These are phyloP conservation scores for Paxillus rubicundulus DNA, from an alignment of 768 basidiomycete species.

Conservation along the genomic window DNA sequence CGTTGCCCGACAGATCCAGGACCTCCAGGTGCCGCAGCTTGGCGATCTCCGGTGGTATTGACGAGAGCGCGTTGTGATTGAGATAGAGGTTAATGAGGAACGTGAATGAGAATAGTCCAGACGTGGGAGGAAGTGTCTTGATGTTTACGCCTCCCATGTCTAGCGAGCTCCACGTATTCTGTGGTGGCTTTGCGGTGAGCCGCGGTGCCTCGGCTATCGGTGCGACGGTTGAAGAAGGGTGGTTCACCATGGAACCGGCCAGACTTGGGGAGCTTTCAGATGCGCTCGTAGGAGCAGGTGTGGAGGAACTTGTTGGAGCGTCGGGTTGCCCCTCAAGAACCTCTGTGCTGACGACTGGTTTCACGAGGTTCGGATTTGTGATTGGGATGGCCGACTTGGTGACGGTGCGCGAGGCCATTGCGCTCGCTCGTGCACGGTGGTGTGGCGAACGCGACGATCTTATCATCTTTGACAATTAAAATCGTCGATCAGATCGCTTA, in stretches of 20 bases:
- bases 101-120: conserved; percentile 80
- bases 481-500: conserved; percentile 17
- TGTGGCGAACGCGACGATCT: conserved; percentile 86
- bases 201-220: conserved; percentile 68
- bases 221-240: conserved; percentile 74
- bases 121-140: conserved; percentile 80
- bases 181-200: conserved; percentile 63
- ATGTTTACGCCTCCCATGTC: conserved; percentile 96
- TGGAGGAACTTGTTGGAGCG: conserved; percentile 27
- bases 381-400: conserved; percentile 88
- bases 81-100: conserved; percentile 94
- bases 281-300: conserved; percentile 29
- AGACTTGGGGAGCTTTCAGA: conserved; percentile 37
- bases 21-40: conserved; percentile 82
- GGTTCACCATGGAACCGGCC: conserved; percentile 41
- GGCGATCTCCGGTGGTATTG: conserved; percentile 79
- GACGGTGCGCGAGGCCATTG: conserved; percentile 85
- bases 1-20: conserved; percentile 91
- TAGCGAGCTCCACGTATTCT: conserved; percentile 83
- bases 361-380: conserved; percentile 79
- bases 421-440: conserved; percentile 92
- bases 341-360: conserved; percentile 37
- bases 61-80: conserved; percentile 85
- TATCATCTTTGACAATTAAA: conserved; percentile 55
- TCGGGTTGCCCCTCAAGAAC: conserved; percentile 21